These are phyloP conservation scores for Fusarium duplospermum DNA, from an alignment of 2,329 filamentous ascomycete species.

Conservation along the genomic window DNA sequence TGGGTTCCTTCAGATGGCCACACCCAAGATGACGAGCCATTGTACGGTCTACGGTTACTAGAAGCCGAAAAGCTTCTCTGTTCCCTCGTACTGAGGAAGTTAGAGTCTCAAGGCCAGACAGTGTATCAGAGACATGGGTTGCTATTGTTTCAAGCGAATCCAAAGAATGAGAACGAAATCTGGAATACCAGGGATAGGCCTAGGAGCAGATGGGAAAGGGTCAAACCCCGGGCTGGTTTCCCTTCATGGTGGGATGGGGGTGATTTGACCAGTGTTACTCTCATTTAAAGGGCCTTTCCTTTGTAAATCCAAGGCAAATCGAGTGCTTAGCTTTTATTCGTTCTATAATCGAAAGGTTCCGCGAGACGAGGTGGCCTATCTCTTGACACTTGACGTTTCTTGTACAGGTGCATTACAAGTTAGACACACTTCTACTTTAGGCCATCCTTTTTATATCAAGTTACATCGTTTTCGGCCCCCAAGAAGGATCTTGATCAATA, in stretches of 20 bases:
- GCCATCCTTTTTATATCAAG: not conserved
- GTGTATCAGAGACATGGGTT: not conserved
- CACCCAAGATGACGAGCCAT: not conserved
- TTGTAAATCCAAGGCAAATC: not conserved
- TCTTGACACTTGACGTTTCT: not conserved
- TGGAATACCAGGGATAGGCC: not conserved
- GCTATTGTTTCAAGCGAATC: not conserved
- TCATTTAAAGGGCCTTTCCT: not conserved
- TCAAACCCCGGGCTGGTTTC: not conserved
- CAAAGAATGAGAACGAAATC: not conserved
- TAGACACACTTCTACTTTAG: not conserved
- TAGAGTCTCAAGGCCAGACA: not conserved
- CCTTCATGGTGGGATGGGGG: not conserved
- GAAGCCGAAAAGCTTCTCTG: not conserved
- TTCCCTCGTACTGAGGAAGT: not conserved
- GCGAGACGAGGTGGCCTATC: not conserved
- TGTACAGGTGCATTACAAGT: not conserved
- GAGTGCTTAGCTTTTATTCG: not conserved
- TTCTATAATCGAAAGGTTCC: not conserved
- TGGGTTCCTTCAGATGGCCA: not conserved
- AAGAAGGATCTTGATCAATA: not conserved
- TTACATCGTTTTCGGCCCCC: not conserved
- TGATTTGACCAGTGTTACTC: not conserved
- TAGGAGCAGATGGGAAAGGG: constrained; percentile 1
- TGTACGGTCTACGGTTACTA: not conserved